A percentile compares a stretch with the other conserved stretches of the same genome.
phyloP scores from a whole-genome alignment of 305 asterid species.

The Fraxinus velutina region DNA sequence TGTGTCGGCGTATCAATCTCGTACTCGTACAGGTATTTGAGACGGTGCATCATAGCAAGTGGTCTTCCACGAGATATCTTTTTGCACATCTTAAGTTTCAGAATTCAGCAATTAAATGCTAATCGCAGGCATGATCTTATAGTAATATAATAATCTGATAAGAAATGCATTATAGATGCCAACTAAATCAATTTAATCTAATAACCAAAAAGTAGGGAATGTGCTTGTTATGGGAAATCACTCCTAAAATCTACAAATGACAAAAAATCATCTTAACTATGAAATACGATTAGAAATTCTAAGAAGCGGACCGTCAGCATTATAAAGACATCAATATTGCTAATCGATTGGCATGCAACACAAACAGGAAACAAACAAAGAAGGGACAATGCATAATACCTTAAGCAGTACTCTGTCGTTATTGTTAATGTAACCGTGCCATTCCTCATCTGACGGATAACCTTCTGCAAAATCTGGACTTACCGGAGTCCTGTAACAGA shows the following conservation, averaged over 20 bases:
- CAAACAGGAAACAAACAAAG: conserved; percentile 12
- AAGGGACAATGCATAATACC: conserved; percentile 40
- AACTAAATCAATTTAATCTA: neutral
- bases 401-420: conserved; percentile 84
- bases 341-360: neutral
- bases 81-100: conserved; percentile 7
- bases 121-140: neutral
- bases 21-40: too few species aligned
- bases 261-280: neutral
- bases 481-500: conserved; percentile 62
- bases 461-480: conserved; percentile 55
- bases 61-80: neutral
- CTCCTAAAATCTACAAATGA: neutral
- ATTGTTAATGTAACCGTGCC: conserved; percentile 79
- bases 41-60: too few species aligned
- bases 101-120: neutral
- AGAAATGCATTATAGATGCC: neutral
- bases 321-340: neutral
- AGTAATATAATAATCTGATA: neutral
- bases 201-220: neutral
- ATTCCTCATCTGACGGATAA: conserved; percentile 73
- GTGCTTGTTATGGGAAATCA: neutral
- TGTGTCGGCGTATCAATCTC: too few species aligned
- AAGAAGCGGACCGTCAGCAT: neutral
- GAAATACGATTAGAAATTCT: neutral